A percentile compares a stretch with the other conserved stretches of the same genome.
These are phyloP conservation scores for Termitomyces sp. DNA, from an alignment of 768 basidiomycete genomes.

Conservation along the genomic window DNA sequence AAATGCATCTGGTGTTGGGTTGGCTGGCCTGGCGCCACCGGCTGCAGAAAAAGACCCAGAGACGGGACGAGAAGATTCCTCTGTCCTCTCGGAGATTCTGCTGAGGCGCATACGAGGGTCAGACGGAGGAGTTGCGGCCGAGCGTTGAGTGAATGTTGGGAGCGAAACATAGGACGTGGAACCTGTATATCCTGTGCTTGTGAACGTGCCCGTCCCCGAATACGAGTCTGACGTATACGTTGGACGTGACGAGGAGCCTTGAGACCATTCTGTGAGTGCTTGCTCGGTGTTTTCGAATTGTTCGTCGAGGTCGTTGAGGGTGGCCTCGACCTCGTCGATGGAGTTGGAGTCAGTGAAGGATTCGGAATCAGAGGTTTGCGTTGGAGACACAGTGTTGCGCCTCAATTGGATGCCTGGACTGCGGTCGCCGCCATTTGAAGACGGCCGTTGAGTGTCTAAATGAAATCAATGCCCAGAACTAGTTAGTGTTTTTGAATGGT, in stretches of 20 bases:
- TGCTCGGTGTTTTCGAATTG: conserved; percentile 65
- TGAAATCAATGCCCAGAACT: conserved; percentile 2
- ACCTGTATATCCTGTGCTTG: conserved; percentile 36
- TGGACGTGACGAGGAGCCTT: conserved; percentile 35
- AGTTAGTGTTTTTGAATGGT: background rate
- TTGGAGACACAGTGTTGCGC: conserved; percentile 51
- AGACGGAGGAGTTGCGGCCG: conserved; percentile 26
- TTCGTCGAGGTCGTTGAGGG: conserved; percentile 61
- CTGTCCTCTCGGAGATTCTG: conserved; percentile 75
- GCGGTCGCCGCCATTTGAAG: conserved; percentile 42
- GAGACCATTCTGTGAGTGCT: conserved; percentile 63
- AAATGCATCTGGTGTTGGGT: conserved; percentile 38
- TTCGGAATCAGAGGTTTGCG: conserved; percentile 31
- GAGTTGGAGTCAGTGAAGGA: conserved; percentile 51
- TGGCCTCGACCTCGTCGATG: conserved; percentile 69
- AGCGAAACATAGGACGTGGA: conserved; percentile 43
- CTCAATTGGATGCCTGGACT: conserved; percentile 42
- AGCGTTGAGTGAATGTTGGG: conserved; percentile 31
- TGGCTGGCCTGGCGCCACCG: conserved; percentile 31
- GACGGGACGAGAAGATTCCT: conserved; percentile 61
- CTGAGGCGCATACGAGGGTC: conserved; percentile 53
- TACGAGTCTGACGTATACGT: conserved; percentile 32
- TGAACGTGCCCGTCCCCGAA: conserved; percentile 24
- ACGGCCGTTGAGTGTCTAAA: conserved; percentile 40
- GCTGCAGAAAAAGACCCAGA: conserved; percentile 35